A percentile compares a stretch with the other conserved stretches of the same genome.
Conservation (phyloP, 2,329 filamentous ascomycete genomes). For the Xylariaceae sp. region DNA sequence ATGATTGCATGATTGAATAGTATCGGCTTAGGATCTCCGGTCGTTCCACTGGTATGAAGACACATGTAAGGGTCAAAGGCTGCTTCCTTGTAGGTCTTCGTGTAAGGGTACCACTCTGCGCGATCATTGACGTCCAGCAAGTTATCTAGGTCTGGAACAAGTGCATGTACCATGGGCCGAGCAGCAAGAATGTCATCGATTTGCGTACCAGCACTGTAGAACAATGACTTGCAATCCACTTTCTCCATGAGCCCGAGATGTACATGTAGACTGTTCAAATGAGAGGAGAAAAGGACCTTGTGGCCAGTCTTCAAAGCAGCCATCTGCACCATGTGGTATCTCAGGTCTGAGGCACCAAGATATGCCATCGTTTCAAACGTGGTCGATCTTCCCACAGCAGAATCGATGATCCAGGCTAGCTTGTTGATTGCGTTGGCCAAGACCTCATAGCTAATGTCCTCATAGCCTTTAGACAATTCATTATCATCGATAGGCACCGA, state of each 20-base stretch:
- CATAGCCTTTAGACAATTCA: conserved; percentile 33
- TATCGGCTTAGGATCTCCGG: conserved; percentile 30
- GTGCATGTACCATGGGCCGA: conserved; percentile 25
- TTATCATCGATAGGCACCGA: conserved; percentile 34
- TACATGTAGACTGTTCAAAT: conserved; percentile 29
- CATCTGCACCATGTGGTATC: conserved; percentile 36
- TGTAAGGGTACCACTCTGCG: conserved; percentile 30
- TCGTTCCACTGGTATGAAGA: conserved; percentile 34
- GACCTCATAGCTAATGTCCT: conserved; percentile 28
- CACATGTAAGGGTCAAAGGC: conserved; percentile 27
- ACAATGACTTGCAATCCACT: conserved; percentile 28
- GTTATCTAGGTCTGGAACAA: conserved; percentile 29
- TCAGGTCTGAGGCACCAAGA: conserved; percentile 29
- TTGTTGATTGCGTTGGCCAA: conserved; percentile 35
- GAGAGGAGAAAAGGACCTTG: conserved; percentile 33
- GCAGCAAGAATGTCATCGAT: conserved; percentile 29
- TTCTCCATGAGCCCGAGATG: conserved; percentile 33
- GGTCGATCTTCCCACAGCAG: conserved; percentile 25
- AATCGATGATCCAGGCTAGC: conserved; percentile 32
- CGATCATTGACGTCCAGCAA: conserved; percentile 11
- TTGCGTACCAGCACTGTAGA: conserved; percentile 26
- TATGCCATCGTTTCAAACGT: conserved; percentile 32
- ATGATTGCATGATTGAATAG: conserved; percentile 16
- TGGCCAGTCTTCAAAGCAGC: conserved; percentile 36
- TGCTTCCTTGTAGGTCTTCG: conserved; percentile 32